These are phyloP conservation scores for Saksenaea oblongispora DNA, from an alignment of 371 early-diverging fungal species.

Conservation along the genomic window DNA sequence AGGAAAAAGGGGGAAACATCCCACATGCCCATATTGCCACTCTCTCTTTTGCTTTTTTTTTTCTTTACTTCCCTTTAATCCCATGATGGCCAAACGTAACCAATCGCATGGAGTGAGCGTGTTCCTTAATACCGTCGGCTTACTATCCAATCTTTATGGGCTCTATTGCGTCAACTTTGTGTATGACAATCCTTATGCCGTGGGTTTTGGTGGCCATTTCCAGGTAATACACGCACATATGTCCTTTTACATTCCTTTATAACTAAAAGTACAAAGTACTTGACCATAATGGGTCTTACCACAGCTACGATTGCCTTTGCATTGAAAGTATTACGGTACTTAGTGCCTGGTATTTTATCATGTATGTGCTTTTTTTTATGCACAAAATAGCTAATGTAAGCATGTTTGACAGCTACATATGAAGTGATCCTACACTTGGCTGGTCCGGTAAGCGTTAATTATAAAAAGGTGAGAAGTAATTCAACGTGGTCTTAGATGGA, in stretches of 20 bases:
- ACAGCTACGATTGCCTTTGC: slow-evolving; percentile 20
- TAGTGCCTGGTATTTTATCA: slow-evolving; percentile 16
- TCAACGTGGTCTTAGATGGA: slow-evolving; percentile 27
- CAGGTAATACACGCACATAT: slow-evolving; percentile 26
- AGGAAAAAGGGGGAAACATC: not conserved
- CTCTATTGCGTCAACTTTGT: slow-evolving; percentile 30
- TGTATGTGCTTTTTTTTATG: slow-evolving; percentile 13
- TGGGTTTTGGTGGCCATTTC: slow-evolving; percentile 47
- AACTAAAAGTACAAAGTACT: slow-evolving; percentile 11
- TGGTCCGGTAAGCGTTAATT: slow-evolving; percentile 29
- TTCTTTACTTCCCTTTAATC: slow-evolving; percentile 5
- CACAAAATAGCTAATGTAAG: not conserved
- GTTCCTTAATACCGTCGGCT: slow-evolving; percentile 26
- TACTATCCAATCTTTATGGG: slow-evolving; percentile 31
- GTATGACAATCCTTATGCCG: slow-evolving; percentile 39
- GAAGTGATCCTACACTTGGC: slow-evolving; percentile 34
- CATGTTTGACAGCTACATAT: slow-evolving; percentile 15
- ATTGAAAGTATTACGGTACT: slow-evolving; percentile 17
- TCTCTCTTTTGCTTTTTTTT: not conserved
- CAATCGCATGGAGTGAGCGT: slow-evolving; percentile 17
- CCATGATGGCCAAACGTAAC: not conserved
- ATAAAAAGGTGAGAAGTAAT: not conserved
- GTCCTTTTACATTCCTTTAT: not conserved
- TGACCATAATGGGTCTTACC: slow-evolving; percentile 25
- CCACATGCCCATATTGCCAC: not conserved